phyloP scores from a whole-genome alignment of 2,329 filamentous ascomycete genomes.

The Cercospora sp. region DNA sequence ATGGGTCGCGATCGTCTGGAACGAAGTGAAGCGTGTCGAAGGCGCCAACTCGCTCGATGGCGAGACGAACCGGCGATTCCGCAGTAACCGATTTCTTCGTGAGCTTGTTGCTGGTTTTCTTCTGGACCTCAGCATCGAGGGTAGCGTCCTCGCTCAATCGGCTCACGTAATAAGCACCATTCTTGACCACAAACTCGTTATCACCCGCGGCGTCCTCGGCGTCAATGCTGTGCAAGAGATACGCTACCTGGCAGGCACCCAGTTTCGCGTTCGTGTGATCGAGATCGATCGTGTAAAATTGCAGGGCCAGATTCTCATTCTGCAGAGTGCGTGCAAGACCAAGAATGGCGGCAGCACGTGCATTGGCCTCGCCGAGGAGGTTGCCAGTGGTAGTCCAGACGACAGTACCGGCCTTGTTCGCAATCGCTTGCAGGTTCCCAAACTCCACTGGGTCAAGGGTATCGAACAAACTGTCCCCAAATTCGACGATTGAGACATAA shows the following conservation, averaged over 20 bases:
- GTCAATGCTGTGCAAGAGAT: neutral
- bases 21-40: neutral
- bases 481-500: neutral
- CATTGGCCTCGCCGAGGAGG: neutral
- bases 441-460: neutral
- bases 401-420: neutral
- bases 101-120: conserved; percentile 20
- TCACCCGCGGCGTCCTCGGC: neutral
- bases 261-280: neutral
- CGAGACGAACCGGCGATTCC: neutral
- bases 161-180: neutral
- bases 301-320: neutral
- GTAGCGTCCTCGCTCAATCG: neutral
- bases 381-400: neutral
- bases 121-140: neutral
- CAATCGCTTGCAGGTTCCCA: neutral
- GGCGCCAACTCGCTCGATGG: neutral
- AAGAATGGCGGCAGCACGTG: neutral
- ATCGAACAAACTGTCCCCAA: neutral
- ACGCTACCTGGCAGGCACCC: neutral
- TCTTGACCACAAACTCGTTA: neutral
- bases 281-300: neutral
- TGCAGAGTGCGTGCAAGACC: neutral
- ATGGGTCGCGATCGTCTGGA: neutral
- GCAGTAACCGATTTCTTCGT: neutral